Evolutionary conservation across 257 asterid species (phyloP).

Genomic region (Verbascum thapsus): DNA sequence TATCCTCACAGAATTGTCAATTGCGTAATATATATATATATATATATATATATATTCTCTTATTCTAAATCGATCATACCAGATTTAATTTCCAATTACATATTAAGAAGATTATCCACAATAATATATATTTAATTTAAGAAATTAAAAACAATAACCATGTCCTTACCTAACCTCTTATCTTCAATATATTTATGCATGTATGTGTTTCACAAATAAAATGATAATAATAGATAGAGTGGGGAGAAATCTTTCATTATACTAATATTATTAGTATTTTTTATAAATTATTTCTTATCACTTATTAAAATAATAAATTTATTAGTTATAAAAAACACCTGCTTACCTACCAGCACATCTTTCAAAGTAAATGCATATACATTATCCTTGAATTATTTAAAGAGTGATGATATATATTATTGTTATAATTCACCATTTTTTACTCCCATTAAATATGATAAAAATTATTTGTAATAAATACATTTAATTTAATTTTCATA

Average conservation of each 20-base stretch:
- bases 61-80: neutral
- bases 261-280: neutral
- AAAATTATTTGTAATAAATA: too few species aligned
- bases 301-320: too few species aligned
- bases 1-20: neutral
- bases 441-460: too few species aligned
- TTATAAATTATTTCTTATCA: too few species aligned
- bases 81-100: slow-evolving; percentile 6
- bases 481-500: too few species aligned
- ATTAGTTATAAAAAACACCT: neutral
- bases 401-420: too few species aligned
- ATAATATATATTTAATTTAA: neutral
- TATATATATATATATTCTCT: neutral
- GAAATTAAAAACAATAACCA: neutral
- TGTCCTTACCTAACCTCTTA: neutral
- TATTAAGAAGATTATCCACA: neutral
- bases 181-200: neutral
- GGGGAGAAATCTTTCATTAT: slow-evolving; percentile 15
- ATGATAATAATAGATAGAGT: neutral
- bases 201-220: neutral
- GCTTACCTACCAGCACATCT: neutral
- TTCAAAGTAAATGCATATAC: neutral
- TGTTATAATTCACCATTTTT: too few species aligned
- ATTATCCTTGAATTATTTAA: neutral
- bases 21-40: too few species aligned